phyloP scores from a whole-genome alignment of 2,329 filamentous ascomycete species.

The Magnaporthiopsis rhizophila region DNA sequence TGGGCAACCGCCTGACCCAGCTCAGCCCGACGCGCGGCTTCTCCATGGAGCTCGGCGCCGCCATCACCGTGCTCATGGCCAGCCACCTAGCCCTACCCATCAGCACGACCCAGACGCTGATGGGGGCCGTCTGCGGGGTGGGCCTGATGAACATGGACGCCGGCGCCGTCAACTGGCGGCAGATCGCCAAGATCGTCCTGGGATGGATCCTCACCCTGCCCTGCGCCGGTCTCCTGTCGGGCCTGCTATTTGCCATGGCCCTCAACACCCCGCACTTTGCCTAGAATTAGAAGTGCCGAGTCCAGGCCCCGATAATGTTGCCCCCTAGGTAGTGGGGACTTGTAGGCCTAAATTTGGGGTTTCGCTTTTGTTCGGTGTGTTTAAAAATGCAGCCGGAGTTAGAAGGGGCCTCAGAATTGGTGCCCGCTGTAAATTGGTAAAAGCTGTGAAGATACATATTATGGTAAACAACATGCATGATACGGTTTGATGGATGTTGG shows the following conservation, averaged over 20 bases:
- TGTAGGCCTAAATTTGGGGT: too few relatives aligned
- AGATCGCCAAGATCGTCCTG: constrained; percentile 18
- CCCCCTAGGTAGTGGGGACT: too few relatives aligned
- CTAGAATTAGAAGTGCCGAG: not conserved
- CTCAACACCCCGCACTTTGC: constrained; percentile 12
- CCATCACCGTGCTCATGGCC: constrained; percentile 22
- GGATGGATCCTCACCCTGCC: constrained; percentile 20
- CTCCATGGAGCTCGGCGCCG: constrained; percentile 30
- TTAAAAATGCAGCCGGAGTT: too few relatives aligned
- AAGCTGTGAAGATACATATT: too few relatives aligned
- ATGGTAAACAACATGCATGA: too few relatives aligned
- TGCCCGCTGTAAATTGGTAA: too few relatives aligned
- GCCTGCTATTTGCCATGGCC: constrained; percentile 17
- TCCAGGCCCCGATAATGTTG: too few relatives aligned
- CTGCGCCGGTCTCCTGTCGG: constrained; percentile 17
- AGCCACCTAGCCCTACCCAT: constrained; percentile 18
- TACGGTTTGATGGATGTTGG: too few relatives aligned
- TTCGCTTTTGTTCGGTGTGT: too few relatives aligned
- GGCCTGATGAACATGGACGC: constrained; percentile 17
- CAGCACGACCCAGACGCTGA: constrained; percentile 20
- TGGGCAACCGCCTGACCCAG: constrained; percentile 33
- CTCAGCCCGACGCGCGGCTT: constrained; percentile 27
- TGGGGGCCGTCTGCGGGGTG: constrained; percentile 19
- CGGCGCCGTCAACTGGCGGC: constrained; percentile 18
- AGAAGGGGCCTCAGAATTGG: too few relatives aligned